phyloP scores from a whole-genome alignment of 805 yeast species.

The Cyberlindnera mrakii region DNA sequence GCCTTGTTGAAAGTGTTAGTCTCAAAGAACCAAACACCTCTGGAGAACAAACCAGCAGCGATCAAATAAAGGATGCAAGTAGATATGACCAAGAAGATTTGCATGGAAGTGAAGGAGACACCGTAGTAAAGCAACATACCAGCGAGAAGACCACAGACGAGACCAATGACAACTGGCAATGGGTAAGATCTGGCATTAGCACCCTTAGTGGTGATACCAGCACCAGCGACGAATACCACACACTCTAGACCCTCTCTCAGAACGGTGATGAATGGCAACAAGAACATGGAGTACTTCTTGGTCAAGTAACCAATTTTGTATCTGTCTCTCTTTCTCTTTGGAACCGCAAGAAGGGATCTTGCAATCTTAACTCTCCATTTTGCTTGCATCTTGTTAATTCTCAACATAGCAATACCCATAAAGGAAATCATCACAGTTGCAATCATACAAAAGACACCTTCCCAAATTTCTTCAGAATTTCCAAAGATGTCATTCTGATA shows the following conservation, averaged over 20 bases:
- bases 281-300: slow-evolving; percentile 80
- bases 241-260: slow-evolving; percentile 97
- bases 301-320: slow-evolving; percentile 49
- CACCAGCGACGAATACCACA: slow-evolving; percentile 94
- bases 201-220: slow-evolving; percentile 57
- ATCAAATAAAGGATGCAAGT: slow-evolving; percentile 86
- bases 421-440: slow-evolving; percentile 84
- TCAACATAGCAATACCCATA: slow-evolving; percentile 96
- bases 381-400: slow-evolving; percentile 92
- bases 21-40: slow-evolving; percentile 90
- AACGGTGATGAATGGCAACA: slow-evolving; percentile 85
- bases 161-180: slow-evolving; percentile 84
- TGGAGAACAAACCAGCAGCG: slow-evolving; percentile 87
- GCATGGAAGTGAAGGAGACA: slow-evolving; percentile 79
- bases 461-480: slow-evolving; percentile 90
- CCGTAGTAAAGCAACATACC: slow-evolving; percentile 75
- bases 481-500: slow-evolving; percentile 82
- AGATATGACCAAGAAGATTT: slow-evolving; percentile 78
- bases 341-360: slow-evolving; percentile 61
- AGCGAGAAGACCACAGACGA: slow-evolving; percentile 67
- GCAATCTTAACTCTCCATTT: slow-evolving; percentile 97
- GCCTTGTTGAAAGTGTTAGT: slow-evolving; percentile 51
- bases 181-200: slow-evolving; percentile 75
- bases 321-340: slow-evolving; percentile 42
- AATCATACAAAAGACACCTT: slow-evolving; percentile 87